Percentiles rank a stretch among this genome's conserved stretches.
phyloP scores from a whole-genome alignment of 257 asterid genomes.

The Fraxinus anomala region DNA sequence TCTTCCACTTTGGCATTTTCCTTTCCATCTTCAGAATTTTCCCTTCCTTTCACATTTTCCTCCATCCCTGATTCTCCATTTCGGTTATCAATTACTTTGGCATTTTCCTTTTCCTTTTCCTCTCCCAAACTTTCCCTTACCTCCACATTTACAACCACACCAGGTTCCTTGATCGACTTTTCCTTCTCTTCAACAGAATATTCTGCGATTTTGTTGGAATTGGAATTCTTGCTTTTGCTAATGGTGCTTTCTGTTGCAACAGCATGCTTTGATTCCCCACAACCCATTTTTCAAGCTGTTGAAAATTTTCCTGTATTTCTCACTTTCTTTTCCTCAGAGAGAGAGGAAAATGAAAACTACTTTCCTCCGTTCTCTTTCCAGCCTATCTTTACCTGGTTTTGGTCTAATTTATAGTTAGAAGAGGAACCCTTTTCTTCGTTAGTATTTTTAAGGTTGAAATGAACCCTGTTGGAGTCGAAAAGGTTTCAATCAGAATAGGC shows the following conservation, averaged over 20 bases:
- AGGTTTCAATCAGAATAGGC: not conserved
- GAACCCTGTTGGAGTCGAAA: not conserved
- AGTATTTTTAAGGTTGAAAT: conserved; percentile 30
- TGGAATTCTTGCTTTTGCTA: conserved; percentile 49
- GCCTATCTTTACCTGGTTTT: conserved; percentile 23
- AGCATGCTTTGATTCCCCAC: conserved; percentile 89
- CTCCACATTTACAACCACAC: not conserved
- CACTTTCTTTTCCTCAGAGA: not conserved
- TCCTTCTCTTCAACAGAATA: conserved; percentile 11
- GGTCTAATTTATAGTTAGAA: conserved; percentile 27
- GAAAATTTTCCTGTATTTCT: not conserved
- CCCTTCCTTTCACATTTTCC: conserved; percentile 3
- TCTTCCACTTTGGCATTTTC: conserved; percentile 8
- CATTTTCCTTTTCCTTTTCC: not conserved
- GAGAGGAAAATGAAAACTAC: conserved; percentile 29
- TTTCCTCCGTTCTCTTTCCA: conserved; percentile 34
- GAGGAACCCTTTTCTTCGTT: conserved; percentile 34
- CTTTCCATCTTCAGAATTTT: conserved; percentile 8
- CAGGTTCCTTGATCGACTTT: not conserved
- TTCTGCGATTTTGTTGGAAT: conserved; percentile 30
- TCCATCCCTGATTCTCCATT: conserved; percentile 13
- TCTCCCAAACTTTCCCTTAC: not conserved
- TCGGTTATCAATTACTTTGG: conserved; percentile 1
- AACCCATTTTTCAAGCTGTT: conserved; percentile 48
- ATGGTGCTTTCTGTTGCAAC: conserved; percentile 54